phyloP scores from a whole-genome alignment of 2,329 filamentous ascomycete genomes.

The Ramularia endophylla region DNA sequence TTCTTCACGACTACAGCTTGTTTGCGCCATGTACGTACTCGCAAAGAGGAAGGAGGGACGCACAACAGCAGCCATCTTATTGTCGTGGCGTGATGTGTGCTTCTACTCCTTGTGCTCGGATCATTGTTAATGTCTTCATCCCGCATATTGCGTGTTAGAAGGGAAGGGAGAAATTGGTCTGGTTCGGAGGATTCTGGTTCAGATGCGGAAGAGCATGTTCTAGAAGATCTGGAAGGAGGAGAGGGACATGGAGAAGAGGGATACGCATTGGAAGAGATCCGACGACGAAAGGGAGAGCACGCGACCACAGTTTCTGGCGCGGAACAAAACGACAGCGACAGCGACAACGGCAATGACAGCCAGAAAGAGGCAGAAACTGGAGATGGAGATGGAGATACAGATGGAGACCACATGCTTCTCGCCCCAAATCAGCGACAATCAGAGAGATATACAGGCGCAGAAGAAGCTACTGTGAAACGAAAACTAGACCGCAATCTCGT shows the following conservation, averaged over 20 bases:
- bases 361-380: conserved; percentile 16
- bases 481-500: conserved; percentile 76
- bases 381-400: conserved; percentile 19
- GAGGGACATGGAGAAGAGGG: conserved; percentile 19
- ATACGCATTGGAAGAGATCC: conserved; percentile 22
- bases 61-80: too few species aligned
- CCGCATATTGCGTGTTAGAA: too few species aligned
- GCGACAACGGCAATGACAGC: conserved; percentile 16
- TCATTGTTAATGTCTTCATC: too few species aligned
- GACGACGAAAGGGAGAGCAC: conserved; percentile 1
- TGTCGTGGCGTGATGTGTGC: too few species aligned
- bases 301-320: conserved; percentile 6
- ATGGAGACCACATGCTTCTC: too few species aligned
- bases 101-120: too few species aligned
- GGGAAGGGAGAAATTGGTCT: too few species aligned
- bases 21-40: too few species aligned
- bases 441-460: conserved; percentile 57
- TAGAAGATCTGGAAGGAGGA: conserved; percentile 16
- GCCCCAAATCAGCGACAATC: conserved; percentile 37
- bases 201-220: conserved; percentile 10
- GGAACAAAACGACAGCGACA: conserved; percentile 26
- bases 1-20: too few species aligned
- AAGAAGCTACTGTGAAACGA: conserved; percentile 46
- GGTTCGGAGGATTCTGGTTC: too few species aligned
- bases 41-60: too few species aligned